Evolutionary conservation across 2,329 filamentous ascomycete genomes (phyloP).

Genomic region (Alternaria atra): DNA sequence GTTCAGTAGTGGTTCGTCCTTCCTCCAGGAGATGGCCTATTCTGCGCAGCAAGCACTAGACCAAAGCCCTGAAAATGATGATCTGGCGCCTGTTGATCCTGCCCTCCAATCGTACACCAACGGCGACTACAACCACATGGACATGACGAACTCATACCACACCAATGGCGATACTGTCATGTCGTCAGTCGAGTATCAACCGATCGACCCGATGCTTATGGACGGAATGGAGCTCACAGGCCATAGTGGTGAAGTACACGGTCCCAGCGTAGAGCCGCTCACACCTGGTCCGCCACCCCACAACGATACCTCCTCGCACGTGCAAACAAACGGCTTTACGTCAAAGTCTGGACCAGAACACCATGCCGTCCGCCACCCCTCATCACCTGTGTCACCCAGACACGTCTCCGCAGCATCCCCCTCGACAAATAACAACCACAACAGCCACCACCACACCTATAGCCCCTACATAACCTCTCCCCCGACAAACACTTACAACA

Average conservation of each 20-base stretch:
- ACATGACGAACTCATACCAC: constrained; percentile 24
- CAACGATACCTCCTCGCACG: constrained; percentile 12
- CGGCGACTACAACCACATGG: constrained; percentile 24
- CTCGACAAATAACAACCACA: constrained; percentile 19
- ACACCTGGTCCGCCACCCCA: constrained; percentile 34
- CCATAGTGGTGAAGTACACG: constrained; percentile 22
- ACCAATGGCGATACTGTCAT: constrained; percentile 40
- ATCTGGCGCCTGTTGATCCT: constrained; percentile 41
- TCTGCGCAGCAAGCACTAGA: constrained; percentile 41
- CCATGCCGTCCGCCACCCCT: constrained; percentile 25
- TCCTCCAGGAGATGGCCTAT: constrained; percentile 40
- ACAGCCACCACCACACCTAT: constrained; percentile 12
- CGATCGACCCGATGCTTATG: constrained; percentile 26
- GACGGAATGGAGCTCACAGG: constrained; percentile 23
- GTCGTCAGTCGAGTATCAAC: constrained; percentile 46
- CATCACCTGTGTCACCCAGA: constrained; percentile 33
- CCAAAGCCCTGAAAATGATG: constrained; percentile 30
- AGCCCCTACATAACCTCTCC: constrained; percentile 23
- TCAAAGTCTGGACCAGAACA: constrained; percentile 14
- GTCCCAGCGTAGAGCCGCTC: constrained; percentile 38
- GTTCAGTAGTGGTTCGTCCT: constrained; percentile 28
- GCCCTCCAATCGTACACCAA: constrained; percentile 36
- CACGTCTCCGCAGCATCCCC: constrained; percentile 23
- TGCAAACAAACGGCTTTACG: constrained; percentile 23
- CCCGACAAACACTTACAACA: constrained; percentile 30